Percentiles rank a stretch among this genome's conserved stretches.
These are phyloP conservation scores for Diospyros lotus DNA, from an alignment of 148 eudicot species.

Conservation along the genomic window DNA sequence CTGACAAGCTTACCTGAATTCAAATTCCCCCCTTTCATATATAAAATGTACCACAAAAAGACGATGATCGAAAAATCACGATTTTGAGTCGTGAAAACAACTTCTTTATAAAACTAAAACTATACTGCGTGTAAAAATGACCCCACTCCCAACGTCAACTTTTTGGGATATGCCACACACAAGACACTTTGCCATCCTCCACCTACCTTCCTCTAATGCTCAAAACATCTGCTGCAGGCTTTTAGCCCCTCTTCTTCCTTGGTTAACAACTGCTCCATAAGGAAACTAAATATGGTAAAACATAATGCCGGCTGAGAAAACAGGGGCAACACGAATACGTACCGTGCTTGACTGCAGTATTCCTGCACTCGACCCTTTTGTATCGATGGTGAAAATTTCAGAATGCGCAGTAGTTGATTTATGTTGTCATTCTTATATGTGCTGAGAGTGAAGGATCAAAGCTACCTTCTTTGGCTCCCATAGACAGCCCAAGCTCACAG, in stretches of 20 bases:
- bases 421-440: slow-evolving; percentile 77
- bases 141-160: too few species aligned
- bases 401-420: slow-evolving; percentile 27
- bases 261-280: background rate
- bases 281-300: background rate
- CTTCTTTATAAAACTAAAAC: too few species aligned
- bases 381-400: slow-evolving; percentile 4
- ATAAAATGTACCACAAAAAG: too few species aligned
- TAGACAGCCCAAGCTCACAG: slow-evolving; percentile 70
- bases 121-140: too few species aligned
- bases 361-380: background rate
- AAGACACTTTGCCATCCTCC: too few species aligned
- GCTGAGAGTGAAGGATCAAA: slow-evolving; percentile 87
- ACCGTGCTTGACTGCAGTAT: background rate
- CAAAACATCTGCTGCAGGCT: background rate
- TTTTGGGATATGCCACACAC: too few species aligned
- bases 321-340: background rate
- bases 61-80: too few species aligned
- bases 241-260: background rate
- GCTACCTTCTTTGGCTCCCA: slow-evolving; percentile 91
- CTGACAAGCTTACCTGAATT: too few species aligned
- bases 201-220: too few species aligned
- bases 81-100: too few species aligned
- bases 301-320: background rate
- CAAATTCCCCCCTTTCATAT: too few species aligned